phyloP scores from a whole-genome alignment of 2,329 filamentous ascomycete species.

The Diplodia seriata region DNA sequence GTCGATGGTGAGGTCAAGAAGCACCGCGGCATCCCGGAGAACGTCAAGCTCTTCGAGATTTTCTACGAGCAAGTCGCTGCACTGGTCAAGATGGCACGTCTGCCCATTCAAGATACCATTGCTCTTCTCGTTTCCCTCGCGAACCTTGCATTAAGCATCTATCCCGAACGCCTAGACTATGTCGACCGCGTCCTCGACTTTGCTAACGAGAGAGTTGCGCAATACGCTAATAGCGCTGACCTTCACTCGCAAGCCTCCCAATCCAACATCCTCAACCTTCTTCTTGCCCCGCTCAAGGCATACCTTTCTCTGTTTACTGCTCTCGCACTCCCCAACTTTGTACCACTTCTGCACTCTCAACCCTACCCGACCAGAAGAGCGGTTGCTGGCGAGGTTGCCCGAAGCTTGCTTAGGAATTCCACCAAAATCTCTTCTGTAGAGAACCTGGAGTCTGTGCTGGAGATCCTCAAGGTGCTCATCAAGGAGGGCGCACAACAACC shows the following conservation, averaged over 20 bases:
- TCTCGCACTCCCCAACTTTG: slow-evolving; percentile 86
- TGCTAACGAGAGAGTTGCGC: slow-evolving; percentile 82
- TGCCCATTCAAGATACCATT: slow-evolving; percentile 94
- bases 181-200: slow-evolving; percentile 93
- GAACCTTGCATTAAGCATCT: slow-evolving; percentile 94
- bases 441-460: slow-evolving; percentile 86
- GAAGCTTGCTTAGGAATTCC: slow-evolving; percentile 80
- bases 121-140: slow-evolving; percentile 91
- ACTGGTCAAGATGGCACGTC: slow-evolving; percentile 85
- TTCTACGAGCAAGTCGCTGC: slow-evolving; percentile 97
- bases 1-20: slow-evolving; percentile 55
- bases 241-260: slow-evolving; percentile 87
- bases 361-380: slow-evolving; percentile 91
- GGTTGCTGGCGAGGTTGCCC: slow-evolving; percentile 86
- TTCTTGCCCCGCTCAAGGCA: slow-evolving; percentile 87
- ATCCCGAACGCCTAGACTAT: slow-evolving; percentile 90
- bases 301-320: slow-evolving; percentile 98
- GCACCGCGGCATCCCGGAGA: slow-evolving; percentile 68
- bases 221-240: slow-evolving; percentile 94
- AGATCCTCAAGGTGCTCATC: slow-evolving; percentile 88
- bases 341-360: slow-evolving; percentile 87
- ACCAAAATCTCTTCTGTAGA: slow-evolving; percentile 78
- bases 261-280: slow-evolving; percentile 83
- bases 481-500: slow-evolving; percentile 85
- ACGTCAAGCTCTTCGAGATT: slow-evolving; percentile 92